Conservation (phyloP, 192 early-diverging fungal genomes). For the Backusella tuberculispora region DNA sequence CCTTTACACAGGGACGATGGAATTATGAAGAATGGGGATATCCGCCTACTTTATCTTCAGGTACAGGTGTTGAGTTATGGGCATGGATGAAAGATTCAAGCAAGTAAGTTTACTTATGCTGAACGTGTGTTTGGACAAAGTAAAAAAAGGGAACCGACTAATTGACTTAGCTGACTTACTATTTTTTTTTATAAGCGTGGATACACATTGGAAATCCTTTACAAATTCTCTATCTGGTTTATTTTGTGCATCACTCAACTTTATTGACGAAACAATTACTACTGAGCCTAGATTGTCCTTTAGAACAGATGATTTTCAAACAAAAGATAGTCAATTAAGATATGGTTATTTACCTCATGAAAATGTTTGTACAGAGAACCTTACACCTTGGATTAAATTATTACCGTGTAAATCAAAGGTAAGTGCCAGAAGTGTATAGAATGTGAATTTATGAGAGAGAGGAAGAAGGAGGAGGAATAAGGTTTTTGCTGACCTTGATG, state of each 20-base stretch:
- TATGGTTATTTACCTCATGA: constrained; percentile 89
- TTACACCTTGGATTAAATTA: constrained; percentile 97
- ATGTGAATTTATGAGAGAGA: not conserved
- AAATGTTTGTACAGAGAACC: constrained; percentile 96
- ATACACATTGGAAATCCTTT: constrained; percentile 83
- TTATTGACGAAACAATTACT: constrained; percentile 82
- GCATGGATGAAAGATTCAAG: constrained; percentile 60
- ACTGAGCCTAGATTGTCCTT: constrained; percentile 61
- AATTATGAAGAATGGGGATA: constrained; percentile 79
- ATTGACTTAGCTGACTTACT: not conserved
- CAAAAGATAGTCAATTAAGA: constrained; percentile 50
- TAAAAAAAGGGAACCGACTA: not conserved
- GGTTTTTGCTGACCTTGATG: not conserved
- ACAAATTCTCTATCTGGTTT: constrained; percentile 92
- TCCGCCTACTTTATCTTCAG: constrained; percentile 58
- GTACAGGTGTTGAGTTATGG: constrained; percentile 78
- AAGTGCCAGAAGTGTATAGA: not conserved
- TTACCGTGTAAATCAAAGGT: constrained; percentile 91
- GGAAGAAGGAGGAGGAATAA: not conserved
- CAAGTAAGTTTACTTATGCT: constrained; percentile 4
- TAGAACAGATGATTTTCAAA: constrained; percentile 40
- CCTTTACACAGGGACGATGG: constrained; percentile 93
- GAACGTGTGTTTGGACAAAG: not conserved
- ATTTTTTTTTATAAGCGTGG: constrained; percentile 49
- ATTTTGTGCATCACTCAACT: constrained; percentile 97